phyloP scores from a whole-genome alignment of 2,329 filamentous ascomycete genomes.

The Colletotrichum euphorbiae region DNA sequence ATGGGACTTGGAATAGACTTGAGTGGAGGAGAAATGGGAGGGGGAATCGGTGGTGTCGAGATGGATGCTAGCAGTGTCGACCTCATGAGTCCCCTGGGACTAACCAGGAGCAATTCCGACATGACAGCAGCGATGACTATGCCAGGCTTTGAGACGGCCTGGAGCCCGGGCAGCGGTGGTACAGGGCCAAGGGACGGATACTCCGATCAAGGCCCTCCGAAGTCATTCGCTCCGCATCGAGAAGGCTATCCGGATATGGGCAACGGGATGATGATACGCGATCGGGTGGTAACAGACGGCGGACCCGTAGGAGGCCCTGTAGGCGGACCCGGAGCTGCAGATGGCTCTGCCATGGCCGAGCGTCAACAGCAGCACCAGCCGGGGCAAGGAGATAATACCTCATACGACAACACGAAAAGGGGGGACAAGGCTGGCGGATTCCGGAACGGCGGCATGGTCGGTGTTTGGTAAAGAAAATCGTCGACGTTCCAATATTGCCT shows the following conservation, averaged over 20 bases:
- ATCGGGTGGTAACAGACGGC: slow-evolving; percentile 15
- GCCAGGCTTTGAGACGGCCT: slow-evolving; percentile 29
- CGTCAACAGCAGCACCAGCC: slow-evolving; percentile 27
- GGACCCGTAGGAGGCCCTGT: slow-evolving; percentile 18
- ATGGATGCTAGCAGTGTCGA: slow-evolving; percentile 34
- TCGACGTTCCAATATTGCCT: not conserved
- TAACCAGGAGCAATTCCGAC: slow-evolving; percentile 37
- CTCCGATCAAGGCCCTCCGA: slow-evolving; percentile 15
- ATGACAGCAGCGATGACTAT: slow-evolving; percentile 36
- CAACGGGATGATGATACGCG: slow-evolving; percentile 18
- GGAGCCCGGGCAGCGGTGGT: slow-evolving; percentile 36
- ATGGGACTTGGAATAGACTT: slow-evolving; percentile 32
- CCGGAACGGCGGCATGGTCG: slow-evolving; percentile 36
- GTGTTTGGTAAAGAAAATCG: slow-evolving; percentile 34
- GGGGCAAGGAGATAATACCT: not conserved
- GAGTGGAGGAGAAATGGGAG: slow-evolving; percentile 8
- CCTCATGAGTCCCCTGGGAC: slow-evolving; percentile 36
- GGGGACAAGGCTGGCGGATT: slow-evolving; percentile 30
- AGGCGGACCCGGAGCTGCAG: slow-evolving; percentile 1
- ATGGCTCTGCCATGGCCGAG: not conserved
- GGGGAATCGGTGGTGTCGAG: slow-evolving; percentile 23
- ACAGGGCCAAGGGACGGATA: slow-evolving; percentile 31
- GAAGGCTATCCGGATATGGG: slow-evolving; percentile 20
- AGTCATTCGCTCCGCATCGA: slow-evolving; percentile 3
- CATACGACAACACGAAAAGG: slow-evolving; percentile 16